Conservation (phyloP, 2,329 filamentous ascomycete genomes). For the Exophiala viscosa region DNA sequence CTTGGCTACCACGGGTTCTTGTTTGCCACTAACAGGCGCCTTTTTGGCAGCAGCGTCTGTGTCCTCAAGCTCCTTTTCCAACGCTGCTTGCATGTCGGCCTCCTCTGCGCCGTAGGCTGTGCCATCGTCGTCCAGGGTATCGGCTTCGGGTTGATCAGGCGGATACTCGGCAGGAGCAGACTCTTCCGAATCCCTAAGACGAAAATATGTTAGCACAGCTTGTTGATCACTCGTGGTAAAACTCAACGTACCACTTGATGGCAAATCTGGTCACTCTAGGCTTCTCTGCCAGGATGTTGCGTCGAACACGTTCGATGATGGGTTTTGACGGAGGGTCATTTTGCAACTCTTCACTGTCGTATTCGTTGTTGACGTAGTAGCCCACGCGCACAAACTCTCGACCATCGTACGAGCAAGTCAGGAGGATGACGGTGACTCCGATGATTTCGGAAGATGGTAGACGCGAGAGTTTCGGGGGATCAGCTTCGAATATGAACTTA, state of each 20-base stretch:
- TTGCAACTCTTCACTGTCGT: constrained; percentile 84
- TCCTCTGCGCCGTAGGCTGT: constrained; percentile 90
- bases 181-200: constrained; percentile 85
- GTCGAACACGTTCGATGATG: constrained; percentile 82
- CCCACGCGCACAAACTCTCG: constrained; percentile 96
- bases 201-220: not conserved
- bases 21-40: constrained; percentile 55
- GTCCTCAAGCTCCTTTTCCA: constrained; percentile 50
- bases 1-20: constrained; percentile 69
- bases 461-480: constrained; percentile 80
- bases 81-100: constrained; percentile 66
- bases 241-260: constrained; percentile 82
- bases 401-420: constrained; percentile 94
- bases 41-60: constrained; percentile 43
- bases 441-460: constrained; percentile 95
- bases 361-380: constrained; percentile 99
- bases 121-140: constrained; percentile 74
- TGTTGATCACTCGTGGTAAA: not conserved
- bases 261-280: constrained; percentile 94
- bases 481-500: constrained; percentile 97
- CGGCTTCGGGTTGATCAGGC: constrained; percentile 94
- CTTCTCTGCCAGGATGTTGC: constrained; percentile 95
- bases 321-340: constrained; percentile 89
- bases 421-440: constrained; percentile 92
- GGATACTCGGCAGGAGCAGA: constrained; percentile 94